Conservation (phyloP, 1,284 basidiomycete genomes). For the Cutaneotrichosporon sp. region DNA sequence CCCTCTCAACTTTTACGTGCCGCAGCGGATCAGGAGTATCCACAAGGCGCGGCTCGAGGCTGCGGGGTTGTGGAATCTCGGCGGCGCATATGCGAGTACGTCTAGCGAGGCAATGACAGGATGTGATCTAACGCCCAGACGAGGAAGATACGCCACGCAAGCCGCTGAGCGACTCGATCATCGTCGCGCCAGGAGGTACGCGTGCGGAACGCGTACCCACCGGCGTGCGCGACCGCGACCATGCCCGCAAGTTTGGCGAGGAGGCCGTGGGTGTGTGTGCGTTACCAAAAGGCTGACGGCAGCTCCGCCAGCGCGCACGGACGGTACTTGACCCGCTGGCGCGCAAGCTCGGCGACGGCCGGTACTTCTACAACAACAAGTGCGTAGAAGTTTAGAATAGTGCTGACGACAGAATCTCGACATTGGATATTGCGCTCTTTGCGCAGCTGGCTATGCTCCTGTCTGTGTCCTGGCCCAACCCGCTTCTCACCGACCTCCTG, state of each 20-base stretch:
- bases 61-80: conserved; percentile 42
- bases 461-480: conserved; percentile 38
- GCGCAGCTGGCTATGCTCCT: conserved; percentile 46
- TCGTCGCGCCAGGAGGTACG: conserved; percentile 39
- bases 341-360: conserved; percentile 22
- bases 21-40: conserved; percentile 35
- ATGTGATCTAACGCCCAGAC: conserved; percentile 18
- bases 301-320: conserved; percentile 16
- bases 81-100: conserved; percentile 30
- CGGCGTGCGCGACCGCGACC: conserved; percentile 18
- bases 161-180: conserved; percentile 25
- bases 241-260: conserved; percentile 31
- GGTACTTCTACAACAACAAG: conserved; percentile 33
- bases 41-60: conserved; percentile 31
- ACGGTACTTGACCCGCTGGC: conserved; percentile 32
- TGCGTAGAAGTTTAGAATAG: conserved; percentile 8
- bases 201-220: conserved; percentile 31
- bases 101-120: not conserved
- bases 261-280: conserved; percentile 27
- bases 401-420: conserved; percentile 29
- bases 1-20: conserved; percentile 39
- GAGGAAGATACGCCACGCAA: conserved; percentile 31
- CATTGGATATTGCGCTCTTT: conserved; percentile 43
- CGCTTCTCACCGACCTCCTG: conserved; percentile 40
- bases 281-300: not conserved